These are phyloP conservation scores for Lablab purpureus DNA, from an alignment of 306 rosid genomes.

Conservation along the genomic window DNA sequence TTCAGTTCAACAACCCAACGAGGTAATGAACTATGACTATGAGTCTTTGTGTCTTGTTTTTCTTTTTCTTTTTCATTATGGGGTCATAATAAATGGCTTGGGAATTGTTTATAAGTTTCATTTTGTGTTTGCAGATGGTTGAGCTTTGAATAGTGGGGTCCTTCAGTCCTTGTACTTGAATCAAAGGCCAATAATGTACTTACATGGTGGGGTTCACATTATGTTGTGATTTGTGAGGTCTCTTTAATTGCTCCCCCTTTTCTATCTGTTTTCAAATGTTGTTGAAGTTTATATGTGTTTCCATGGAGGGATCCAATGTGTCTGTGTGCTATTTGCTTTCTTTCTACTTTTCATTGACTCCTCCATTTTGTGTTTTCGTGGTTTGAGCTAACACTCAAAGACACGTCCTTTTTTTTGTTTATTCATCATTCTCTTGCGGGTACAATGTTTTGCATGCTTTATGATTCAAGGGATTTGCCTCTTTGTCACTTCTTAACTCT, in stretches of 20 bases:
- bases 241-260: conserved; percentile 23
- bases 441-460: conserved; percentile 39
- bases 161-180: conserved; percentile 45
- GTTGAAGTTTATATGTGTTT: conserved; percentile 53
- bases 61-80: not conserved
- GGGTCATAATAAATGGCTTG: not conserved
- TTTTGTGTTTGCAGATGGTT: conserved; percentile 64
- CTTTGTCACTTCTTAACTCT: conserved; percentile 43
- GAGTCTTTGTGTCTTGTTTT: not conserved
- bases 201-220: conserved; percentile 45
- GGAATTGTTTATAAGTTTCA: conserved; percentile 2
- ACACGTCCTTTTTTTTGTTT: conserved; percentile 14
- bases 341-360: conserved; percentile 9
- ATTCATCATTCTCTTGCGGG: conserved; percentile 29
- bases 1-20: conserved; percentile 62
- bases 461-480: conserved; percentile 43
- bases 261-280: conserved; percentile 15
- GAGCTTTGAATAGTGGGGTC: conserved; percentile 55
- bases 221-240: conserved; percentile 46
- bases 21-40: conserved; percentile 42
- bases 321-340: conserved; percentile 40
- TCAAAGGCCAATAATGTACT: conserved; percentile 59
- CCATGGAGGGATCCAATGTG: conserved; percentile 66
- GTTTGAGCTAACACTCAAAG: conserved; percentile 40
- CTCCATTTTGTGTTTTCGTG: conserved; percentile 9